A percentile compares a stretch with the other conserved stretches of the same genome.
Conservation (phyloP, 2,329 filamentous ascomycete species). For the Alternaria atra region DNA sequence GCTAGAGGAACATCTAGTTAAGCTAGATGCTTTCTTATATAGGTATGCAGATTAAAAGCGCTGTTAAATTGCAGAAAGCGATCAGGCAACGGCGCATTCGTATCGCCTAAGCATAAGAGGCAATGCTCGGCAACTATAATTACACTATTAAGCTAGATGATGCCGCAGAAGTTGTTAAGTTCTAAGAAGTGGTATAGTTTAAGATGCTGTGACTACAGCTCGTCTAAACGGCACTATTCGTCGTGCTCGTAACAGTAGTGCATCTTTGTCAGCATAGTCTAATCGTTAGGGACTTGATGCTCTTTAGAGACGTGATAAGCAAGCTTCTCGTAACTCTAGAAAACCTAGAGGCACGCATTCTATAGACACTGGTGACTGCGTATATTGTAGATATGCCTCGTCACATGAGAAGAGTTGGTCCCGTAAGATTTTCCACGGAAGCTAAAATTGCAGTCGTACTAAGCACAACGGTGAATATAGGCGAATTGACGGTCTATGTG, state of each 20-base stretch:
- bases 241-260: slow-evolving; percentile 6
- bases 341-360: no score
- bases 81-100: neutral
- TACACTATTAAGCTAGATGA: neutral
- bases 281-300: slow-evolving; percentile 1
- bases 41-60: neutral
- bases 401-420: no score
- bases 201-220: slow-evolving; percentile 1
- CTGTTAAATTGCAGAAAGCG: slow-evolving; percentile 1
- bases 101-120: neutral
- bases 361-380: no score
- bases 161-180: neutral
- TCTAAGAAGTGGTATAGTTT: neutral
- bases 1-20: neutral
- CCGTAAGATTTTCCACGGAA: no score
- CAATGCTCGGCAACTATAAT: neutral
- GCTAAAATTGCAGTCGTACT: no score
- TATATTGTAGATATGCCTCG: no score
- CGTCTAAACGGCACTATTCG: neutral
- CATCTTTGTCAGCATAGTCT: neutral
- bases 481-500: no score
- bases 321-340: no score
- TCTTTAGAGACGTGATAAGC: no score
- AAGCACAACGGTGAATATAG: no score
- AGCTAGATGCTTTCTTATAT: neutral